phyloP scores from a whole-genome alignment of 331 rosid genomes.

The Saraca asoca region DNA sequence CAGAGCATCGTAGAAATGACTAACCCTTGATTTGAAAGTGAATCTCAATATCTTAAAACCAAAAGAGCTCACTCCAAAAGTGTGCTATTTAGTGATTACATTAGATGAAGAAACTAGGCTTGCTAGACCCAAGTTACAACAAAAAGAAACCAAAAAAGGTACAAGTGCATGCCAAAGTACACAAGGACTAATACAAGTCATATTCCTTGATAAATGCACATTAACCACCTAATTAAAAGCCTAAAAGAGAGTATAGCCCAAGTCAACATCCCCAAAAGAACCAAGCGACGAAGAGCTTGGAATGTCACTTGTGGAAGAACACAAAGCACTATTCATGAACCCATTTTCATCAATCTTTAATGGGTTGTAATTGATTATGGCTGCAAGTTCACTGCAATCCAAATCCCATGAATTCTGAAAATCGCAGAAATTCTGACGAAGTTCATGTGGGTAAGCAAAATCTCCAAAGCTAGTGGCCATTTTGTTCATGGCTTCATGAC shows the following conservation, averaged over 20 bases:
- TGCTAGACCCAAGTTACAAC: slow-evolving; percentile 36
- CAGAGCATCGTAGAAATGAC: slow-evolving; percentile 22
- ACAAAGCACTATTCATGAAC: slow-evolving; percentile 45
- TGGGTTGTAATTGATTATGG: slow-evolving; percentile 43
- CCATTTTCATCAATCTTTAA: slow-evolving; percentile 48
- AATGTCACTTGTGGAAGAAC: slow-evolving; percentile 49
- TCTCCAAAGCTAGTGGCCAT: slow-evolving; percentile 33
- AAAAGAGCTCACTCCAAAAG: slow-evolving; percentile 31
- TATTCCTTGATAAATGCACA: slow-evolving; percentile 37
- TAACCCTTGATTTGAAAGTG: slow-evolving; percentile 43
- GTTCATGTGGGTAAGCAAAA: slow-evolving; percentile 54
- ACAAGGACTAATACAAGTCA: slow-evolving; percentile 1
- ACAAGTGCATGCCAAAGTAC: slow-evolving; percentile 49
- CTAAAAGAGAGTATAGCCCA: slow-evolving; percentile 71
- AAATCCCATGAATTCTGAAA: slow-evolving; percentile 55
- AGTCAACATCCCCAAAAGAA: slow-evolving; percentile 68
- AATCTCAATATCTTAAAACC: slow-evolving; percentile 19
- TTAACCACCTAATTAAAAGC: background rate
- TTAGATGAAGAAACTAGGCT: slow-evolving; percentile 22
- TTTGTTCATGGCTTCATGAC: slow-evolving; percentile 30
- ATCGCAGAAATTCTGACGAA: slow-evolving; percentile 17
- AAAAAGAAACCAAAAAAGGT: slow-evolving; percentile 13
- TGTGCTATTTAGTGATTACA: slow-evolving; percentile 42
- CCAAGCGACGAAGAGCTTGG: slow-evolving; percentile 39
- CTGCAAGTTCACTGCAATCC: slow-evolving; percentile 64